Evolutionary conservation across 2,329 filamentous ascomycete species (phyloP).

Genomic region (Aspergillus texensis): DNA sequence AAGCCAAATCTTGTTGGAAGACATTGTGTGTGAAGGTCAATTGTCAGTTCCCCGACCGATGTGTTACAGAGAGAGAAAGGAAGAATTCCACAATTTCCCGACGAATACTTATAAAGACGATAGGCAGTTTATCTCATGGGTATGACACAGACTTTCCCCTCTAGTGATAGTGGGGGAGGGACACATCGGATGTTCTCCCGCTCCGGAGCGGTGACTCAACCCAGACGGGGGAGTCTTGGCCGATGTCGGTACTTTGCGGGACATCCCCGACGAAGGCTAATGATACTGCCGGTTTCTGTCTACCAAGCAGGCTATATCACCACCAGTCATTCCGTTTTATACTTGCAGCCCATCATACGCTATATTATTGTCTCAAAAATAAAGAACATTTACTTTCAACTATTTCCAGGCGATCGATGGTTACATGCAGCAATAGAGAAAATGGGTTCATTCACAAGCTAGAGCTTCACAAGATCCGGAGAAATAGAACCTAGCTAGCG

Average conservation of each 20-base stretch:
- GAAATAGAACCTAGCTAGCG: not conserved
- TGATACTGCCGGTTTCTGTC: not conserved
- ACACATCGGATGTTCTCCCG: constrained; percentile 30
- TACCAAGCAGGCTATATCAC: too few species aligned
- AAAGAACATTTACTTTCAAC: not conserved
- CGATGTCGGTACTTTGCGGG: constrained; percentile 21
- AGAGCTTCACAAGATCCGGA: not conserved
- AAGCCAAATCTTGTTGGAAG: constrained; percentile 54
- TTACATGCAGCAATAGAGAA: not conserved
- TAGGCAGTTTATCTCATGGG: constrained; percentile 11
- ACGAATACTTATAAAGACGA: constrained; percentile 7
- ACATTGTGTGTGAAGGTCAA: constrained; percentile 21
- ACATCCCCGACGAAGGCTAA: not conserved
- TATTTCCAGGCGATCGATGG: not conserved
- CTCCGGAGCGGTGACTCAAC: constrained; percentile 31
- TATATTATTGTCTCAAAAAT: not conserved
- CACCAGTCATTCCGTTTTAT: too few species aligned
- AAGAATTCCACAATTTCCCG: constrained; percentile 1
- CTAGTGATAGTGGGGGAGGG: constrained; percentile 32
- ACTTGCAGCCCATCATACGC: too few species aligned
- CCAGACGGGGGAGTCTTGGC: not conserved
- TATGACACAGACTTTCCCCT: constrained; percentile 33
- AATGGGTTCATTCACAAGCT: not conserved
- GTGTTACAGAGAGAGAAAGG: constrained; percentile 8
- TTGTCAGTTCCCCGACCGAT: constrained; percentile 10